Percentiles rank a stretch among this genome's conserved stretches.
Conservation (phyloP, 2,329 filamentous ascomycete species). For the Aureobasidium mangrovei region DNA sequence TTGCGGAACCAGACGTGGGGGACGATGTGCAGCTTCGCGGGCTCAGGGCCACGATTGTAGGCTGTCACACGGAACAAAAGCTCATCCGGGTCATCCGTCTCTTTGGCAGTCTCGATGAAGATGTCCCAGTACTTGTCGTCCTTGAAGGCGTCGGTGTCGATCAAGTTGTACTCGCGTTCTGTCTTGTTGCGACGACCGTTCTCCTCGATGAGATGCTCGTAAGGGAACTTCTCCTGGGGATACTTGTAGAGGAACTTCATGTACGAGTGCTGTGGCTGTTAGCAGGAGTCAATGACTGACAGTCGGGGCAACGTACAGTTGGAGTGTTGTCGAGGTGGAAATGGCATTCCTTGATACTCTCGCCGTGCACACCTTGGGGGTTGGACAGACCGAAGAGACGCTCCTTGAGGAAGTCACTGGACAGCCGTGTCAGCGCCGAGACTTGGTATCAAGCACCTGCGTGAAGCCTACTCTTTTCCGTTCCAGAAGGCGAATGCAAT, state of each 20-base stretch:
- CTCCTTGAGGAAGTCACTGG: constrained; percentile 85
- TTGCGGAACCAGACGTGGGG: constrained; percentile 97
- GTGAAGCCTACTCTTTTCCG: constrained; percentile 65
- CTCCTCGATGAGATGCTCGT: constrained; percentile 76
- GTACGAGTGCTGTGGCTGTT: constrained; percentile 66
- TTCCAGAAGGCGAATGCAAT: constrained; percentile 98
- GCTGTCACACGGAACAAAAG: constrained; percentile 89
- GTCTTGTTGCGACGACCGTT: constrained; percentile 67
- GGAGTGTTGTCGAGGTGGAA: constrained; percentile 96
- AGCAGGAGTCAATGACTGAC: constrained; percentile 6
- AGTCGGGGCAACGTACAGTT: constrained; percentile 42
- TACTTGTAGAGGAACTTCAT: constrained; percentile 99
- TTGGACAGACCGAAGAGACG: constrained; percentile 91
- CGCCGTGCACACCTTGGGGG: constrained; percentile 92
- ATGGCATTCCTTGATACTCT: constrained; percentile 93
- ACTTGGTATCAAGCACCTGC: background rate
- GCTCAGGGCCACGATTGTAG: constrained; percentile 88
- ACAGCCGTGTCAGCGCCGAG: constrained; percentile 21
- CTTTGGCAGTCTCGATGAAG: constrained; percentile 92
- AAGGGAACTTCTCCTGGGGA: constrained; percentile 83
- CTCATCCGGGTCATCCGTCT: constrained; percentile 83
- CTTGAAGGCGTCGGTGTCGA: constrained; percentile 81
- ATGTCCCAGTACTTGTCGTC: constrained; percentile 95
- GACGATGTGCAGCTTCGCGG: constrained; percentile 84
- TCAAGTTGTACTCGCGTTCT: constrained; percentile 83